Evolutionary conservation across 2,329 filamentous ascomycete species (phyloP), one percentile per base, ranked within the genome.

Genomic region (Cercospora berteroae): DNA sequence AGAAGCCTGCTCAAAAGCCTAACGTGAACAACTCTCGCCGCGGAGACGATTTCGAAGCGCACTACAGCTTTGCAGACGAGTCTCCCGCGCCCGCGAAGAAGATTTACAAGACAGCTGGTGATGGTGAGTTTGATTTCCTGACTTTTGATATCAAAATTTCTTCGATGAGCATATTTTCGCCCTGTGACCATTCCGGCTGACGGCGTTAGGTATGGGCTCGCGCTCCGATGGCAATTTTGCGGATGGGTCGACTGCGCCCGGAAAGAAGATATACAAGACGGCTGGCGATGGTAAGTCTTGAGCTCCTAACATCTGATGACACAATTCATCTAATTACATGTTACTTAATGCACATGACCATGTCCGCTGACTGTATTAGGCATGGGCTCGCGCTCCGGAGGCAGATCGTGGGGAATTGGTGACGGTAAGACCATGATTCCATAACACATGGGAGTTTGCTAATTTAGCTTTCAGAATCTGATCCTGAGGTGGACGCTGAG

Each of bases 31-130:
- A 89, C 66, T 87, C 89, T 75, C 87, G 89, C 78, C 90, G 92
- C 64, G 85, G 84, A 75, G 92, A 94, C 79, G 87, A 92, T 77
- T 94, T 96, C 73, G 88, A 89, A 59, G 80, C 88, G 20, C 92
- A 97, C 74, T 97, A 93, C 82, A 84, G 84, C 61, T 89, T 96
- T 82, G 84, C 85, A 6, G 93, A 96, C 77, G 83, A 88, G 48
- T 74, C 75, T 8, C 68, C 87, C 88, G 36, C 81, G 80, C 48
- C 65, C 58, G 70, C 71, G 58, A 74, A 76, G 73, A 78, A 77
- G 73, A 77, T 78, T 62, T 78, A 77, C 73, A 76, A 76, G 71
- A 78, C 76, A 20, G 78, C 77, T 42, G 77, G 77, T 44, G 77
- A 79, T 60, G 89, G 55, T 58, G n/a, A 58, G 55, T 58, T 16